Base-by-base conservation (phyloP, 176 grass and related monocot genomes). In the Otatea glauca region DNA sequence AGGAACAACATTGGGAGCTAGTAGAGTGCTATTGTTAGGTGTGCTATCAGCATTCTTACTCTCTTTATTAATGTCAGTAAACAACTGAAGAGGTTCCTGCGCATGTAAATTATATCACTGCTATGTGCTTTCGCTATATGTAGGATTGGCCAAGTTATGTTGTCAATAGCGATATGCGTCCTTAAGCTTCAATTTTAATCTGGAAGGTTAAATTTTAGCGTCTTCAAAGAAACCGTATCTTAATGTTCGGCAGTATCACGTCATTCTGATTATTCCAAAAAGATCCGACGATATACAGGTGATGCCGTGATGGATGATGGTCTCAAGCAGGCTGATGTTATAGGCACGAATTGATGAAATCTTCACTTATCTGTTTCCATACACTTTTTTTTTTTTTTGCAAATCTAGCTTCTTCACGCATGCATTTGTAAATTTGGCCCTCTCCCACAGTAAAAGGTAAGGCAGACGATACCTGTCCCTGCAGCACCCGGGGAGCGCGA, bases 11-110 rank as follows among this genome's bases (percentile, higher is more conserved):
- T 50, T 49, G 29, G 65, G 25, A 24, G 42, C 44, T 61, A 72
- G 65, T 50, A 49, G 9, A 78, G 66, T 72, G 45, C 14, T 77
- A 12, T 6, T 81, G 71, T 72, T 76, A 70, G 72, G 84, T 60
- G 34, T 48, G 35, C 58, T 60, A 48, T 77, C 66, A 72, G 38
- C 35, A 58, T 43, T 66, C 54, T 63, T 76, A 38, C 21, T 67
- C 54, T 34, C 6, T 54, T 79, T 81, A 9, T 71, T 63, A 29
- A 70, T 65, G 65, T 78, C 72, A 72, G 37, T 47, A 72, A 58
- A 56, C 55, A 81, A 56, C 55, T 9, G 14, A 47, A 45, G 12
- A 8, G 70, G 61, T 38, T 76, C 65, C 0, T 21, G 13, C 27
- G 54, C 9, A 56, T 72, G 67, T 15, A 83, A 58, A 21, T 49